phyloP scores from a whole-genome alignment of 768 basidiomycete species.

The Cystobasidium ongulense region DNA sequence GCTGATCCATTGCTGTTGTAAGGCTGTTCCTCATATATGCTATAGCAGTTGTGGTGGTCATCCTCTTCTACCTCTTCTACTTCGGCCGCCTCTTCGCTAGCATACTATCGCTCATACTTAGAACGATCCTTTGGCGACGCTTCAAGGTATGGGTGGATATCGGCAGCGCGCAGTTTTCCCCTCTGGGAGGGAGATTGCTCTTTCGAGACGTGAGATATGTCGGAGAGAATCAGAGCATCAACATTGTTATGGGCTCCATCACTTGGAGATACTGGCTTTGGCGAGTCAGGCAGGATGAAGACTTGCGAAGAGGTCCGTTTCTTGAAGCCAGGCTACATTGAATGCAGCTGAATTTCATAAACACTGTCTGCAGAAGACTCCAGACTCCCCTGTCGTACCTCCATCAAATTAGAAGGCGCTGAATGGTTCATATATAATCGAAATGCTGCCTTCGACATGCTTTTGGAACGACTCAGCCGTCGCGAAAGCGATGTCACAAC shows the following conservation, averaged over 20 bases:
- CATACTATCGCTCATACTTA: constrained; percentile 58
- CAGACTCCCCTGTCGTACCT: constrained; percentile 65
- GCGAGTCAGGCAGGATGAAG: constrained; percentile 64
- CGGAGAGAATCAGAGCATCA: constrained; percentile 82
- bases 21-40: constrained; percentile 43
- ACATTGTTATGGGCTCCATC: constrained; percentile 65
- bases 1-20: not conserved
- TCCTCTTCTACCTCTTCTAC: constrained; percentile 66
- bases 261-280: constrained; percentile 95
- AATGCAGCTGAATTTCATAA: not conserved
- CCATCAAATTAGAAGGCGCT: constrained; percentile 69
- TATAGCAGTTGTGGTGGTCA: constrained; percentile 43
- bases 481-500: constrained; percentile 15
- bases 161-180: constrained; percentile 83
- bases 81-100: constrained; percentile 77
- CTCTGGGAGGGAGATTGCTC: constrained; percentile 75
- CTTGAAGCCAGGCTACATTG: constrained; percentile 20
- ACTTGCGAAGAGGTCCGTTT: constrained; percentile 48
- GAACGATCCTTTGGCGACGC: constrained; percentile 69
- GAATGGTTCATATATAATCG: constrained; percentile 91
- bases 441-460: constrained; percentile 78
- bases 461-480: constrained; percentile 55
- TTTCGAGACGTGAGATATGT: constrained; percentile 82
- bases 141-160: constrained; percentile 72
- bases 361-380: constrained; percentile 29